Evolutionary conservation across 78 protist genomes (phyloP).

Genomic region (Cavenderia fasciculata): DNA sequence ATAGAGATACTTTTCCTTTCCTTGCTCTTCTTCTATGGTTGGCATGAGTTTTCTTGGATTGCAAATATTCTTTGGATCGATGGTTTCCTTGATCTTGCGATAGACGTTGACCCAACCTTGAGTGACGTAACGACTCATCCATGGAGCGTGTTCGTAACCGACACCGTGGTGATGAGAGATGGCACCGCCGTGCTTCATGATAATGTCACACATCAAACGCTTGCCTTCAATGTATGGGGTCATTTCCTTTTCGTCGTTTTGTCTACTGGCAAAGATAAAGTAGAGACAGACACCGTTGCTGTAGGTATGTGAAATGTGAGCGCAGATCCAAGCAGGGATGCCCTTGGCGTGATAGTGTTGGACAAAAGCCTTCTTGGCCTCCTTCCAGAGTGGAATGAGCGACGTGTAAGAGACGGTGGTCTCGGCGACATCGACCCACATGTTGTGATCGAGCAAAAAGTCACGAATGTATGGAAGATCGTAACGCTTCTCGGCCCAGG

Average conservation of each 20-base stretch:
- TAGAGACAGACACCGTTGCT: conserved; percentile 79
- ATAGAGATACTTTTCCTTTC: conserved; percentile 29
- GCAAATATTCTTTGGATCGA: conserved; percentile 85
- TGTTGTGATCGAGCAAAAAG: conserved; percentile 56
- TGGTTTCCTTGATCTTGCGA: conserved; percentile 59
- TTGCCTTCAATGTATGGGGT: conserved; percentile 59
- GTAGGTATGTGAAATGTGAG: conserved; percentile 77
- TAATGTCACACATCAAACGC: conserved; percentile 74
- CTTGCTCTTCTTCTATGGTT: conserved; percentile 44
- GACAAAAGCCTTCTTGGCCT: conserved; percentile 70
- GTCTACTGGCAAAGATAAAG: conserved; percentile 80
- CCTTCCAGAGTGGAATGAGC: conserved; percentile 77
- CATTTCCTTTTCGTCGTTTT: conserved; percentile 45
- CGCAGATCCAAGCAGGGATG: conserved; percentile 75
- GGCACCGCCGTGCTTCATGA: conserved; percentile 83
- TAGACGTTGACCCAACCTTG: conserved; percentile 63
- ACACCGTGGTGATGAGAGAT: conserved; percentile 90
- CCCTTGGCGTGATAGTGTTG: conserved; percentile 44
- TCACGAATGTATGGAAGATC: conserved; percentile 89
- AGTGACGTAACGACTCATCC: conserved; percentile 72
- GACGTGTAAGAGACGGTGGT: conserved; percentile 65
- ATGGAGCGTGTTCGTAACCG: conserved; percentile 82
- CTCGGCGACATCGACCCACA: conserved; percentile 81
- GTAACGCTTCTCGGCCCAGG: conserved; percentile 80
- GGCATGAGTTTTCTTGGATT: conserved; percentile 77